Percentiles rank a stretch among this genome's conserved stretches.
Conservation (phyloP, 345 rosid genomes). For the Eucalyptus guilfoylei region DNA sequence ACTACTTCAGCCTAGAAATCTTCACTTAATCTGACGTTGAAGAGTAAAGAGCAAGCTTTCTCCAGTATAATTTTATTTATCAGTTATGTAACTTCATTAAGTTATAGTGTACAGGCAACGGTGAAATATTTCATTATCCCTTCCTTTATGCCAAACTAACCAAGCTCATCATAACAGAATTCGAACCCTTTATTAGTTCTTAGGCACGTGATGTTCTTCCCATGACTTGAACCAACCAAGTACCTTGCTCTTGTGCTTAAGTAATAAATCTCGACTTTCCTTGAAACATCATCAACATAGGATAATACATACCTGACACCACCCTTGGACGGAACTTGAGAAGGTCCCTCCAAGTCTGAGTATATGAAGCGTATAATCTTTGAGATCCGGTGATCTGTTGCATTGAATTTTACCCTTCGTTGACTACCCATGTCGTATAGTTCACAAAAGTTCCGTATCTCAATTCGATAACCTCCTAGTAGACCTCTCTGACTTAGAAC, state of each 20-base stretch:
- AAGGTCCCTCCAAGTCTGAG: background rate
- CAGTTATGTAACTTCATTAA: too few relatives aligned
- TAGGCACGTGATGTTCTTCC: background rate
- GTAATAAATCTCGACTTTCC: background rate
- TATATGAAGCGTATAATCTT: background rate
- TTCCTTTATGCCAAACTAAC: background rate
- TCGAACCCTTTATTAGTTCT: background rate
- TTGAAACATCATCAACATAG: background rate
- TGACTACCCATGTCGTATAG: background rate
- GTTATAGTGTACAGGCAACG: rapidly evolving
- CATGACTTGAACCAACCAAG: background rate
- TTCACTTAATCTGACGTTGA: background rate
- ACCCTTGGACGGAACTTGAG: background rate
- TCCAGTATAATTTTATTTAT: background rate
- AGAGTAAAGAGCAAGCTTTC: background rate
- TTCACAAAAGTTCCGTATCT: too few relatives aligned
- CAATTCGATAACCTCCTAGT: background rate
- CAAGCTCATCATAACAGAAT: background rate
- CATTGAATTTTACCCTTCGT: too few relatives aligned
- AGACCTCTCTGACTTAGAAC: background rate
- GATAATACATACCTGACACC: background rate
- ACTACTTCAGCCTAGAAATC: background rate
- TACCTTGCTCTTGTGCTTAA: background rate
- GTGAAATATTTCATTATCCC: background rate
- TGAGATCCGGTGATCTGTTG: too few relatives aligned